Evolutionary conservation across 768 basidiomycete species (phyloP), one percentile per base, ranked within the genome.

Genomic region (Clavaria fumosa): DNA sequence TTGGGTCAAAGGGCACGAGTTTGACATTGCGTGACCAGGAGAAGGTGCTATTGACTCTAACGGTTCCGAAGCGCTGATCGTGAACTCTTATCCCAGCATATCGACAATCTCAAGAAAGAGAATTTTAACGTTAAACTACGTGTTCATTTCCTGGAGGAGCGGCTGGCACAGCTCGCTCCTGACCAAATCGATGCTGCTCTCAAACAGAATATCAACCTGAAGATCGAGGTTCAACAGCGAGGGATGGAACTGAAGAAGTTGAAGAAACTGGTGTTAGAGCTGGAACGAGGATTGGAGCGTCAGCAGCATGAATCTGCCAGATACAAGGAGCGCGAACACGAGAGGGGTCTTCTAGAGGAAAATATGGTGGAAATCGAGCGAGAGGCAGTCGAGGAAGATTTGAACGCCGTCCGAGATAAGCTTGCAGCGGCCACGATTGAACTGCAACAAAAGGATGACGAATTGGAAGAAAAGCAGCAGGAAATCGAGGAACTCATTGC

Each of bases 51-150:
- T n/a, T n/a, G n/a, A n/a, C n/a, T n/a, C n/a, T n/a, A n/a, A n/a
- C n/a, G n/a, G n/a, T n/a, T n/a, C n/a, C n/a, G n/a, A n/a, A n/a
- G n/a, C n/a, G n/a, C n/a, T n/a, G n/a, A n/a, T n/a, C n/a, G n/a
- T n/a, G n/a, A n/a, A n/a, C n/a, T n/a, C n/a, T n/a, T 33, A 24
- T 30, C 31, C 19, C 50, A 97, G 91, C 84, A 91, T 55, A 86
- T 95, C 52, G 89, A 97, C 59, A 77, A 76, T 44, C 72, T 90
- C 50, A 90, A 93, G 63, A 95, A 91, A 55, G 91, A 97, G 55
- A 93, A 93, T 64, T 96, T 97, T 56, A 81, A 79, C 50, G 78
- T 99, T 53, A 95, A 96, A 56, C 71, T 97, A 36, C 84, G 89
- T 41, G 84, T 96, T 3, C 89, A 95, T 52, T 93, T 95, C 53